phyloP scores from a whole-genome alignment of 2,329 filamentous ascomycete species.

The Ascochyta rabiei region DNA sequence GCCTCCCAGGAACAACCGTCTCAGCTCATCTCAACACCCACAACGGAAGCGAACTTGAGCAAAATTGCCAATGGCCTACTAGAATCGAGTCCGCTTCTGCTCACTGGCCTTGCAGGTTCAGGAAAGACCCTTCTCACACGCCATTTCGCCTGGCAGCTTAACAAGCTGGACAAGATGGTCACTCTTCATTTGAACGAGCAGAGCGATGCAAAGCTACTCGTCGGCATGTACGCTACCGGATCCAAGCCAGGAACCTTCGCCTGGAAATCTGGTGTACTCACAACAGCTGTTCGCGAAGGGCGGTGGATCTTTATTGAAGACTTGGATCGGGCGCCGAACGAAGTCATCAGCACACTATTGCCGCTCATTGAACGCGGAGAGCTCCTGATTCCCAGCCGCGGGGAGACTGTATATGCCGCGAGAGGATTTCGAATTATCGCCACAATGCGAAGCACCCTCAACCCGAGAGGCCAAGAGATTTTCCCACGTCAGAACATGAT shows the following conservation, averaged over 20 bases:
- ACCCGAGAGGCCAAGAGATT: conserved; percentile 72
- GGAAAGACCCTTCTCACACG: conserved; percentile 90
- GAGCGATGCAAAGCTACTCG: conserved; percentile 93
- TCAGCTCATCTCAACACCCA: conserved; percentile 67
- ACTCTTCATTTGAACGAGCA: conserved; percentile 97
- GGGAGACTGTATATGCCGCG: conserved; percentile 81
- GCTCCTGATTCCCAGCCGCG: conserved; percentile 85
- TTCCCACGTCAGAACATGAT: conserved; percentile 73
- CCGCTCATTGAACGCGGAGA: conserved; percentile 93
- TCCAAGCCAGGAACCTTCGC: conserved; percentile 85
- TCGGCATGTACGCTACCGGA: conserved; percentile 92
- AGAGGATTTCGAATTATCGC: conserved; percentile 90
- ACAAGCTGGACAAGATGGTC: conserved; percentile 81
- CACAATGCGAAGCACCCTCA: conserved; percentile 75
- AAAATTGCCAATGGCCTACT: conserved; percentile 72
- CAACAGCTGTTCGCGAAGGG: conserved; percentile 90
- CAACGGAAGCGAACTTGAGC: conserved; percentile 74
- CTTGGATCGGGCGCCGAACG: conserved; percentile 89
- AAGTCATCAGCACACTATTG: conserved; percentile 90
- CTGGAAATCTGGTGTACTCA: conserved; percentile 91
- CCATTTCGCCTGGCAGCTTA: conserved; percentile 79
- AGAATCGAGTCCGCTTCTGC: conserved; percentile 71
- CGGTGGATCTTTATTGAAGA: conserved; percentile 98
- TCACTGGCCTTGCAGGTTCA: conserved; percentile 82
- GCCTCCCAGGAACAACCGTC: conserved; percentile 34